Conservation (phyloP, 352 stramenopile genomes). For the Pythium chondricola region DNA sequence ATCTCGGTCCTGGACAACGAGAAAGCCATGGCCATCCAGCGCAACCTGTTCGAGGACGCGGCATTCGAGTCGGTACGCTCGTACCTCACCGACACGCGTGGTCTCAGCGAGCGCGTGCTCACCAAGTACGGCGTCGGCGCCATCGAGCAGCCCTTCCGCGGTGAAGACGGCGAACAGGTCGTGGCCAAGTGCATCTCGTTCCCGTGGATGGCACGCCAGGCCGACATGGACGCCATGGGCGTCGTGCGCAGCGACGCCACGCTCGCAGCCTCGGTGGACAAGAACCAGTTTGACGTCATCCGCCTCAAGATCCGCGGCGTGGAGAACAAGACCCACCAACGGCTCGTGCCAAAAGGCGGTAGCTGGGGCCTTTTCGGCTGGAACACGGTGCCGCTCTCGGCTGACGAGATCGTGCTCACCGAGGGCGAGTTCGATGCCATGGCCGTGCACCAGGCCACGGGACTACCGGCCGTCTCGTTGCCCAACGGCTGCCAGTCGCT, state of each 20-base stretch:
- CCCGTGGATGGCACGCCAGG: constrained; percentile 91
- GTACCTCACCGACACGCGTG: constrained; percentile 69
- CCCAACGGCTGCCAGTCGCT: constrained; percentile 97
- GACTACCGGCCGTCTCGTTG: constrained; percentile 89
- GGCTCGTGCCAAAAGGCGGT: constrained; percentile 87
- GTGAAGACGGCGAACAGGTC: constrained; percentile 44
- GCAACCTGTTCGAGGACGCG: constrained; percentile 65
- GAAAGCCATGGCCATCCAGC: constrained; percentile 81
- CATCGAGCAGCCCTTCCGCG: constrained; percentile 83
- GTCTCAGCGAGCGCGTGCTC: constrained; percentile 63
- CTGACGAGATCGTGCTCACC: constrained; percentile 93
- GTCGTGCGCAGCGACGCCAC: constrained; percentile 41
- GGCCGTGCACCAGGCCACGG: constrained; percentile 96
- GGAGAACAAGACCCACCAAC: constrained; percentile 83
- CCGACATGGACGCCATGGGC: constrained; percentile 83
- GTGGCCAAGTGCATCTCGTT: constrained; percentile 91
- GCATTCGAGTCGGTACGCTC: constrained; percentile 54
- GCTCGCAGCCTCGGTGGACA: constrained; percentile 27
- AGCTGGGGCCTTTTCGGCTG: constrained; percentile 99
- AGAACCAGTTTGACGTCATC: constrained; percentile 76
- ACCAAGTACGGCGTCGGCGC: constrained; percentile 87
- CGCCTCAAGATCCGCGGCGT: constrained; percentile 82
- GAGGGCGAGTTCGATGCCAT: constrained; percentile 97
- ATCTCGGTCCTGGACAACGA: constrained; percentile 77
- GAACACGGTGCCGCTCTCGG: constrained; percentile 91